A percentile compares a stretch with the other conserved stretches of the same genome.
Evolutionary conservation across 2,329 filamentous ascomycete genomes (phyloP).

Genomic region (Colletotrichum limetticola): DNA sequence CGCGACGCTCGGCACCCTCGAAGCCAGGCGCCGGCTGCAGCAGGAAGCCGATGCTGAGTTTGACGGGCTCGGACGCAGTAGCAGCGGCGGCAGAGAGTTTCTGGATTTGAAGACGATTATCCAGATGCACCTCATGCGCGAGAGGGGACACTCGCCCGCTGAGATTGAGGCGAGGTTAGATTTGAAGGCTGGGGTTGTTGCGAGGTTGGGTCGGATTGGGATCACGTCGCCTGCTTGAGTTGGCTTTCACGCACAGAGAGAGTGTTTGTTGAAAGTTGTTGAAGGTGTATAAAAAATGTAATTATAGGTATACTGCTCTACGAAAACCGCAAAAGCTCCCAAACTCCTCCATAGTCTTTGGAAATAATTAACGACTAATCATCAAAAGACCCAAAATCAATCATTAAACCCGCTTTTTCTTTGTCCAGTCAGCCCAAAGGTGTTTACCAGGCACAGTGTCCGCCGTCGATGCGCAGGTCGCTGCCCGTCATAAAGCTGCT

Average conservation of each 20-base stretch:
- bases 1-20: conserved; percentile 59
- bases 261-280: background rate
- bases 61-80: conserved; percentile 49
- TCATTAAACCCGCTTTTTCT: background rate
- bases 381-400: background rate
- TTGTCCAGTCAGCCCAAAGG: background rate
- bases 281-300: conserved; percentile 15
- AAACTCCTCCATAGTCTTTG: conserved; percentile 5
- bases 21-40: conserved; percentile 58
- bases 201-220: conserved; percentile 53
- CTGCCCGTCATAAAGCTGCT: conserved; percentile 57
- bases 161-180: conserved; percentile 60
- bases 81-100: conserved; percentile 54
- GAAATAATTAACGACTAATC: conserved; percentile 27
- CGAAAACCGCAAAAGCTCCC: conserved; percentile 3
- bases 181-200: conserved; percentile 57
- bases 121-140: conserved; percentile 57
- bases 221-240: conserved; percentile 38
- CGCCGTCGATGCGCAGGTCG: conserved; percentile 77
- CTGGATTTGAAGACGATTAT: conserved; percentile 59
- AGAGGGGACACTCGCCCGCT: conserved; percentile 47
- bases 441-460: conserved; percentile 69
- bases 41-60: conserved; percentile 56
- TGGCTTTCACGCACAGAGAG: background rate
- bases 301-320: conserved; percentile 18